Base-by-base conservation (phyloP, 176 grass and related monocot species). In the Paspalum notatum region DNA sequence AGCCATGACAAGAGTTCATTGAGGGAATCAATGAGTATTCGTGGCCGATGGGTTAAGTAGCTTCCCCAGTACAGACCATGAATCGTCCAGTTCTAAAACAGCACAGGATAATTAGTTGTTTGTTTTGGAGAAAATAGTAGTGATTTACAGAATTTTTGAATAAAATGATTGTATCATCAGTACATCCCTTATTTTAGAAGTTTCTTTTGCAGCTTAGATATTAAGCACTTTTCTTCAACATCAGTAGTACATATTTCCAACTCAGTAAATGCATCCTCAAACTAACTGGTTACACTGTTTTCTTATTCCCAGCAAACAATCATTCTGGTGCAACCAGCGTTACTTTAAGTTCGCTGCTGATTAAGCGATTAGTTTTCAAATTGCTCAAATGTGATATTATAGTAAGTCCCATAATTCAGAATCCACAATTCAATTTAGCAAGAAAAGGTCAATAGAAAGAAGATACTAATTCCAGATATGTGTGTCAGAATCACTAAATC, bases 11-110 rank as follows among this genome's bases (percentile, higher is more conserved):
- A 69, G 17, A 95, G 88, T 74, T 98, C 86, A 71, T 88, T 89
- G 32, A 98, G 86, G 18, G 92, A 98, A 56, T 93, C 79, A 45
- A 85, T 91, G 39, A 98, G 82, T 52, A 98, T 82, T 38, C 66
- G 51, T 62, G 90, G 84, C 40, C 12, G 81, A 83, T 95, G 90
- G 70, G 54, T 87, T 15, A 50, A 89, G 82, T 95, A 89, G 71
- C 92, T 98, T 62, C 96, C 92, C 90, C 92, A 95, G 67, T 98
- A 98, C 63, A 98, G 79, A 76, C 96, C 92, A 91, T 98, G 92
- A 80, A 95, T 51, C 20, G 96, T 95, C 96, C 96, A 98, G 53
- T 95, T 98, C 96, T 98, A 84, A 68, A 86, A 79, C 41, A 89
- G 55, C 46, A 94, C 22, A 81, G 4, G 22, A 55, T 26, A 71